Conservation (phyloP, 768 basidiomycete genomes). For the Leccinum boreale region DNA sequence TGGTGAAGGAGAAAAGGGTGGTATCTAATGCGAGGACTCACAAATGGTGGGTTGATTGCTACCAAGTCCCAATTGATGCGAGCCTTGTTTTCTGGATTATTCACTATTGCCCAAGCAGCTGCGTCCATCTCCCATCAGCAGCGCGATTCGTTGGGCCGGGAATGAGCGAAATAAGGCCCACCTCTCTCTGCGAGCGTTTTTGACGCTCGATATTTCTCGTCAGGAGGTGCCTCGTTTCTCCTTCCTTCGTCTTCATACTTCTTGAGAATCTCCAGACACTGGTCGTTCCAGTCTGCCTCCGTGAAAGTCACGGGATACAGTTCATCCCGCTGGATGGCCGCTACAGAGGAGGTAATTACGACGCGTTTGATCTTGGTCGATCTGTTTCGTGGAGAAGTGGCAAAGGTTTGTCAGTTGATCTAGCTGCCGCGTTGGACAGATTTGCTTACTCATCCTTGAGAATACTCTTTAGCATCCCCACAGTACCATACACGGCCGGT, state of each 20-base stretch:
- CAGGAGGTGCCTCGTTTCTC: constrained; percentile 31
- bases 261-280: constrained; percentile 35
- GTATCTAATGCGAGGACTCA: constrained; percentile 8
- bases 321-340: constrained; percentile 37
- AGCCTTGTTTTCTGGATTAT: constrained; percentile 26
- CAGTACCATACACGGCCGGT: constrained; percentile 73
- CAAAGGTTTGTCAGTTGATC: neutral
- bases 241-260: constrained; percentile 49
- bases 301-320: constrained; percentile 32
- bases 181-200: constrained; percentile 67
- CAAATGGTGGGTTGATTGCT: constrained; percentile 39
- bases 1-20: no score
- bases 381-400: constrained; percentile 2
- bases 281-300: constrained; percentile 44
- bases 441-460: constrained; percentile 46
- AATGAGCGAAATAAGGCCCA: constrained; percentile 8
- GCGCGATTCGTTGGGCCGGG: neutral
- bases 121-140: neutral
- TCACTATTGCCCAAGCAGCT: constrained; percentile 51
- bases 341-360: constrained; percentile 64
- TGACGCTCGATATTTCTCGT: constrained; percentile 51
- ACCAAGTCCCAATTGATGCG: constrained; percentile 39
- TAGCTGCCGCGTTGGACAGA: neutral
- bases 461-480: constrained; percentile 57
- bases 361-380: constrained; percentile 58